Evolutionary conservation across 805 yeast species (phyloP).

Genomic region (Saturnispora sekii): DNA sequence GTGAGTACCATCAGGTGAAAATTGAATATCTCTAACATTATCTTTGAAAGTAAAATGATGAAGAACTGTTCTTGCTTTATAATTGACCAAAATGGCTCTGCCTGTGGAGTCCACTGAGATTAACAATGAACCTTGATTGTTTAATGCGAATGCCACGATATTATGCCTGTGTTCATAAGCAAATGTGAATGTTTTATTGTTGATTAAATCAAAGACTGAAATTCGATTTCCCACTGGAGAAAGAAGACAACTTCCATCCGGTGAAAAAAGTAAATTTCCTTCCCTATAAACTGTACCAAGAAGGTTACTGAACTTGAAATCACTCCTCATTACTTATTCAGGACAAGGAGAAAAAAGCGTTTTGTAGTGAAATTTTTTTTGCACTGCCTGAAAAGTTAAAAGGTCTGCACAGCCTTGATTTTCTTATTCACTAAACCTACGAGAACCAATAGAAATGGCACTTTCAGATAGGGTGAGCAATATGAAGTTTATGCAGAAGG

Average conservation of each 20-base stretch:
- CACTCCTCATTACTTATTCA: slow-evolving; percentile 57
- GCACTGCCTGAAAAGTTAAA: slow-evolving; percentile 3
- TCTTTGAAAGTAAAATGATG: slow-evolving; percentile 93
- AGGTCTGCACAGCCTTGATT: slow-evolving; percentile 6
- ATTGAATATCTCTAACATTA: slow-evolving; percentile 59
- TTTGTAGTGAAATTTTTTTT: not conserved
- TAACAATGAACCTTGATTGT: slow-evolving; percentile 70
- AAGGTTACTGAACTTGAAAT: slow-evolving; percentile 76
- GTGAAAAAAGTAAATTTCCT: slow-evolving; percentile 81
- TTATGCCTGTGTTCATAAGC: slow-evolving; percentile 88
- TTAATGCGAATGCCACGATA: slow-evolving; percentile 69
- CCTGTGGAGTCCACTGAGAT: slow-evolving; percentile 87
- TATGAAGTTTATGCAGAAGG: slow-evolving; percentile 66
- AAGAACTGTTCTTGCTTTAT: slow-evolving; percentile 68
- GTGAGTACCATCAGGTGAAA: slow-evolving; percentile 79
- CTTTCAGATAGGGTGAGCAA: slow-evolving; percentile 47
- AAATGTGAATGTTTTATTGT: slow-evolving; percentile 80
- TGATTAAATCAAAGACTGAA: slow-evolving; percentile 74
- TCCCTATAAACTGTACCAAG: slow-evolving; percentile 91
- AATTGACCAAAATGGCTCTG: slow-evolving; percentile 84
- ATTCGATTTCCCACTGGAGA: slow-evolving; percentile 95
- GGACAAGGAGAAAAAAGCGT: not conserved
- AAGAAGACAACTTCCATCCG: slow-evolving; percentile 73
- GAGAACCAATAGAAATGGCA: not conserved
- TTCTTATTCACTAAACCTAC: not conserved